Percentiles rank a stretch among this genome's conserved stretches.
Conservation (phyloP, 305 asterid genomes). For the Fraxinus ornus region DNA sequence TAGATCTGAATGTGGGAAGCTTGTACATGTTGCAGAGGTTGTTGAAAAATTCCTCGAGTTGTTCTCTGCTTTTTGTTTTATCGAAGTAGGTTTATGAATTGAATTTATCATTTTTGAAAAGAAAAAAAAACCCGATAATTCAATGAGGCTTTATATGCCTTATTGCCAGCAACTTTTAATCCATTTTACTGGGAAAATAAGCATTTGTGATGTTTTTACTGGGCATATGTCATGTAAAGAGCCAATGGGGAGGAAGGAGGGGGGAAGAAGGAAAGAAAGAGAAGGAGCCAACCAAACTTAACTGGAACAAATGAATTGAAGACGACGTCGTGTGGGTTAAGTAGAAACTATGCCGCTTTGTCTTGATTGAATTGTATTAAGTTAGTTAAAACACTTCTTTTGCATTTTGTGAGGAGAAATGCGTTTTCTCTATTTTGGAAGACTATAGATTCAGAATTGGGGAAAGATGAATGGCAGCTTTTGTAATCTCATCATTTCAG, state of each 20-base stretch:
- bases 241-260: neutral
- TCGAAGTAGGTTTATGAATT: conserved; percentile 9
- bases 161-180: conserved; percentile 16
- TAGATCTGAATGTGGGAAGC: conserved; percentile 40
- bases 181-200: conserved; percentile 24
- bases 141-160: conserved; percentile 15
- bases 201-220: conserved; percentile 19
- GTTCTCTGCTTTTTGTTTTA: conserved; percentile 1
- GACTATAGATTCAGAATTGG: neutral
- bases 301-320: neutral
- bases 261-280: neutral
- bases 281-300: neutral
- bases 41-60: conserved; percentile 3
- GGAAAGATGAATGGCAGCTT: neutral
- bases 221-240: neutral
- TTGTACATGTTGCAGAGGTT: conserved; percentile 21
- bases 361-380: neutral
- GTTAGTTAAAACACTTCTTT: neutral
- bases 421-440: neutral
- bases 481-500: neutral
- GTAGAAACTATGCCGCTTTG: neutral
- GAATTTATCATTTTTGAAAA: conserved; percentile 4
- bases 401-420: neutral
- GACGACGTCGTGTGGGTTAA: too few relatives aligned
- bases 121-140: neutral